phyloP scores from a whole-genome alignment of 1,139 yeast species.

The Blastobotrys serpentis region DNA sequence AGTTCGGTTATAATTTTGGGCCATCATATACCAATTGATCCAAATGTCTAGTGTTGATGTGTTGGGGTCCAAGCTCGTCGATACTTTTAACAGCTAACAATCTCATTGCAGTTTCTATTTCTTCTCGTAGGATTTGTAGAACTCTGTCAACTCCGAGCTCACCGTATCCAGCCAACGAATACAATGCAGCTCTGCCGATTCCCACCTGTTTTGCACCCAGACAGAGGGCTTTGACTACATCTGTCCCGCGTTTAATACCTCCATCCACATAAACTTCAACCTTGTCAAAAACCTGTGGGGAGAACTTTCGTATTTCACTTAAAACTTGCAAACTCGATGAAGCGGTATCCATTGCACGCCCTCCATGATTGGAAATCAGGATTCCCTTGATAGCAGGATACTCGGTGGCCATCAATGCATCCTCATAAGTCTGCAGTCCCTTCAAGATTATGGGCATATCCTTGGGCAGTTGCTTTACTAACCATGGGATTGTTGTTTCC shows the following conservation, averaged over 20 bases:
- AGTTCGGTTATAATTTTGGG: not conserved
- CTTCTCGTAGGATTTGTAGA: constrained; percentile 46
- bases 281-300: constrained; percentile 43
- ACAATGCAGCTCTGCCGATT: constrained; percentile 51
- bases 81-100: constrained; percentile 47
- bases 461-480: constrained; percentile 40
- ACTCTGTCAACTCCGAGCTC: constrained; percentile 49
- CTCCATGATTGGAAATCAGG: constrained; percentile 57
- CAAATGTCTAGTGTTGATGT: constrained; percentile 28
- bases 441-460: constrained; percentile 44
- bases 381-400: constrained; percentile 48
- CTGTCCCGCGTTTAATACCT: constrained; percentile 57
- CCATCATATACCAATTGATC: constrained; percentile 21
- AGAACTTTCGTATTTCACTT: constrained; percentile 47
- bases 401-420: constrained; percentile 49
- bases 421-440: constrained; percentile 54
- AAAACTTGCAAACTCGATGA: constrained; percentile 51
- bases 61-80: constrained; percentile 40
- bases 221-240: constrained; percentile 53
- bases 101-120: constrained; percentile 48
- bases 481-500: constrained; percentile 46
- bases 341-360: constrained; percentile 53
- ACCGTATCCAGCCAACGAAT: constrained; percentile 53
- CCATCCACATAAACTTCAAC: constrained; percentile 53
- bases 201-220: constrained; percentile 60